A percentile compares a stretch with the other conserved stretches of the same genome.
Conservation (phyloP, 352 stramenopile genomes). For the Thalassiosira sp. region DNA sequence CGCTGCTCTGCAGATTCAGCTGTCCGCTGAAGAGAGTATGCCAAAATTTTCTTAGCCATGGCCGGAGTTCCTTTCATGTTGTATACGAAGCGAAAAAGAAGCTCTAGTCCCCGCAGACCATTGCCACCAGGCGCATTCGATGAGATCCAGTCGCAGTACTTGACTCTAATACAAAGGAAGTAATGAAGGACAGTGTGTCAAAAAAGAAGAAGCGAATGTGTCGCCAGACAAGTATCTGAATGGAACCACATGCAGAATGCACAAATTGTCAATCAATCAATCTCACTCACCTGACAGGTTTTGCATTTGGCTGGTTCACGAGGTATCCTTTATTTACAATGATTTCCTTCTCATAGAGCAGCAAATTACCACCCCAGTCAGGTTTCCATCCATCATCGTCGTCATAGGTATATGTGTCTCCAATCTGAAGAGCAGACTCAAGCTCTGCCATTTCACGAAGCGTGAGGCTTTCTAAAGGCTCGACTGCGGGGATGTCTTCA, state of each 20-base stretch:
- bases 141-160: conserved; percentile 56
- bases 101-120: conserved; percentile 47
- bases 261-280: too few relatives aligned
- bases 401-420: conserved; percentile 48
- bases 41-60: conserved; percentile 75
- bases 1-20: conserved; percentile 45
- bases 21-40: conserved; percentile 46
- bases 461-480: conserved; percentile 37
- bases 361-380: conserved; percentile 81
- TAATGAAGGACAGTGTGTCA: too few relatives aligned
- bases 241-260: too few relatives aligned
- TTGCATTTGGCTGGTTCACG: conserved; percentile 47
- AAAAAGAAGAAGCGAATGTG: too few relatives aligned
- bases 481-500: conserved; percentile 46
- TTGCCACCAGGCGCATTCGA: conserved; percentile 43
- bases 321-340: conserved; percentile 54
- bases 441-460: conserved; percentile 48
- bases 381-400: conserved; percentile 68
- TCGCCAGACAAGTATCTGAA: too few relatives aligned
- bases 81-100: conserved; percentile 75
- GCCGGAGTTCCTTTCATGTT: conserved; percentile 66
- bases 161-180: too few relatives aligned
- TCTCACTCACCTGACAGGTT: too few relatives aligned
- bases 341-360: conserved; percentile 70
- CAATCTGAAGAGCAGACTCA: conserved; percentile 58